Percentiles rank a stretch among this genome's conserved stretches.
Evolutionary conservation across 176 grass and related monocot species (phyloP).

Genomic region (Hsuehochloa calcarea): DNA sequence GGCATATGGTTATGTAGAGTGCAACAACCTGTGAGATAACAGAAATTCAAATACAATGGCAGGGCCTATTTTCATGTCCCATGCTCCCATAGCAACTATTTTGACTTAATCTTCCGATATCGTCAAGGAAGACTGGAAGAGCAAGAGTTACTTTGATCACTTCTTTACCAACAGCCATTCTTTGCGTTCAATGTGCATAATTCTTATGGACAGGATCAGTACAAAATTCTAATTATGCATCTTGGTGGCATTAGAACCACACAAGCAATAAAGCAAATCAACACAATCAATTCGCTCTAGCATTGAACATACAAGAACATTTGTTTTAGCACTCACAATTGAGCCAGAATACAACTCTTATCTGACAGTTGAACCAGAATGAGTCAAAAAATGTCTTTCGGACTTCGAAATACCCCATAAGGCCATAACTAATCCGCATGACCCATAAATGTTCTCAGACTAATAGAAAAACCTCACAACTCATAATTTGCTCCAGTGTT

Average conservation of each 20-base stretch:
- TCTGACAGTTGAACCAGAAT: not conserved
- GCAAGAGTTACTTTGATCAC: not conserved
- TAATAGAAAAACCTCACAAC: not conserved
- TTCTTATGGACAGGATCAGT: not conserved
- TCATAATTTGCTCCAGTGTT: not conserved
- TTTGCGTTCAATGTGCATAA: not conserved
- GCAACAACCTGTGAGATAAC: not conserved
- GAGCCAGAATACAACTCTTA: not conserved
- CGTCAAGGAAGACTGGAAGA: slow-evolving; percentile 13
- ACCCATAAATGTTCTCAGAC: not conserved
- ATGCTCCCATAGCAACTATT: not conserved
- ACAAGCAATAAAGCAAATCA: not conserved
- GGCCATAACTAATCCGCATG: not conserved
- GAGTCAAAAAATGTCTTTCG: not conserved
- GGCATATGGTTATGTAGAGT: not conserved
- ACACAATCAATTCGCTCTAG: not conserved
- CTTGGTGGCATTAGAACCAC: not conserved
- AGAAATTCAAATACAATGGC: not conserved
- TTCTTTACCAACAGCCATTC: not conserved
- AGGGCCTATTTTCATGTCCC: not conserved
- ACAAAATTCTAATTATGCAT: not conserved
- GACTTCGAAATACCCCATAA: not conserved
- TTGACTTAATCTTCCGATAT: not conserved
- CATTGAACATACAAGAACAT: not conserved
- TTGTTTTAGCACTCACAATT: not conserved